A percentile compares a stretch with the other conserved stretches of the same genome.
These are phyloP conservation scores for Globisporangium spiculum DNA, from an alignment of 352 stramenopile genomes.

Conservation along the genomic window DNA sequence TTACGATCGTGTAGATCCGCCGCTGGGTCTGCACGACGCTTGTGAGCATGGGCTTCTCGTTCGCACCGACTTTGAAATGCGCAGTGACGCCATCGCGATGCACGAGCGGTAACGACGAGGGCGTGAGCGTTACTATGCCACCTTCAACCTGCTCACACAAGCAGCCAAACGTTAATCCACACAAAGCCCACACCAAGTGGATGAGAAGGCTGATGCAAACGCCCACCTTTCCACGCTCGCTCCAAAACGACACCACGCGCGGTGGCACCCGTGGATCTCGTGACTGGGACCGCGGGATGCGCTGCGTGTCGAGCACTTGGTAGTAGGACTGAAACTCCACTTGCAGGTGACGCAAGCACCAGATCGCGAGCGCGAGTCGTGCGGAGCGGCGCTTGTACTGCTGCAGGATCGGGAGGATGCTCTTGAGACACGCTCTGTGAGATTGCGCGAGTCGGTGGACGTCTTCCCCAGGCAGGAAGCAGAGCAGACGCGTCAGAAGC, in stretches of 20 bases:
- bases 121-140: conserved; percentile 23
- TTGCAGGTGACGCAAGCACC: conserved; percentile 24
- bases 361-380: conserved; percentile 38
- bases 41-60: conserved; percentile 50
- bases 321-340: conserved; percentile 49
- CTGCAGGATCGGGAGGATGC: conserved; percentile 20
- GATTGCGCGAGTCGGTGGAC: conserved; percentile 21
- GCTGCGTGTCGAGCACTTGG: conserved; percentile 48
- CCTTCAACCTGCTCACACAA: conserved; percentile 23
- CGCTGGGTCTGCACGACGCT: conserved; percentile 48
- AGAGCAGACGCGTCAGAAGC: conserved; percentile 30
- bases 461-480: conserved; percentile 26
- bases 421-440: conserved; percentile 21
- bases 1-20: conserved; percentile 58
- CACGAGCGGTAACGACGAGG: conserved; percentile 26
- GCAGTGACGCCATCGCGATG: conserved; percentile 28
- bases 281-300: conserved; percentile 33
- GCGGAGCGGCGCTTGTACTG: conserved; percentile 22
- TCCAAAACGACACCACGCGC: conserved; percentile 52
- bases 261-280: conserved; percentile 56
- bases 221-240: conserved; percentile 44
- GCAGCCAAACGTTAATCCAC: background rate
- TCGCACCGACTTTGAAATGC: conserved; percentile 19
- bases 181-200: background rate
- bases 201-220: background rate